phyloP scores from a whole-genome alignment of 2,329 filamentous ascomycete genomes.

The Tricladium varicosporioides region DNA sequence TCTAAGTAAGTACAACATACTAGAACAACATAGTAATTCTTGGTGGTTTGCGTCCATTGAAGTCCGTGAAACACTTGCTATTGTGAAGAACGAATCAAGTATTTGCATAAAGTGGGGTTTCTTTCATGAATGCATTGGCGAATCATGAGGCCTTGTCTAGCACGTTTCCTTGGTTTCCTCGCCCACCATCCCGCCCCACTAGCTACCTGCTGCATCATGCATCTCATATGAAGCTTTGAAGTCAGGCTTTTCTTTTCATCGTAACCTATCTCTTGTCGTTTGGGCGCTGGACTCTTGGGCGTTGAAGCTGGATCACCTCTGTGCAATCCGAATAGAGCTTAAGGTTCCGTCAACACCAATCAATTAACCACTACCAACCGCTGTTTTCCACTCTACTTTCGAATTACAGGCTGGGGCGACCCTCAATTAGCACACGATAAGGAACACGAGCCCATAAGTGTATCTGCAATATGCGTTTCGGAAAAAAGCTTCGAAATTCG shows the following conservation, averaged over 20 bases:
- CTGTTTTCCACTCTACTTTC: not conserved
- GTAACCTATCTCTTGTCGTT: not conserved
- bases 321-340: no score
- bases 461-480: slow-evolving; percentile 77
- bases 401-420: not conserved
- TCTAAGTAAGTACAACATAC: no score
- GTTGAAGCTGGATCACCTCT: no score
- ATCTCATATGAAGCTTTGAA: not conserved
- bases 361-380: not conserved
- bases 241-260: not conserved
- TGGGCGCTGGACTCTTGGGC: not conserved
- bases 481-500: slow-evolving; percentile 77
- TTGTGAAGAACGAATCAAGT: no score
- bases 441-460: not conserved
- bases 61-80: no score
- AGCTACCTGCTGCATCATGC: not conserved
- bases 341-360: not conserved
- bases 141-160: no score
- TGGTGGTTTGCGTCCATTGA: no score
- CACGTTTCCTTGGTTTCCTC: no score
- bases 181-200: not conserved
- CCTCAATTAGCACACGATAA: not conserved
- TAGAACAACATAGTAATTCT: no score
- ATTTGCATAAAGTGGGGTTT: no score
- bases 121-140: no score